Conservation (phyloP, 2,329 filamentous ascomycete species). For the Huntiella abstrusa region DNA sequence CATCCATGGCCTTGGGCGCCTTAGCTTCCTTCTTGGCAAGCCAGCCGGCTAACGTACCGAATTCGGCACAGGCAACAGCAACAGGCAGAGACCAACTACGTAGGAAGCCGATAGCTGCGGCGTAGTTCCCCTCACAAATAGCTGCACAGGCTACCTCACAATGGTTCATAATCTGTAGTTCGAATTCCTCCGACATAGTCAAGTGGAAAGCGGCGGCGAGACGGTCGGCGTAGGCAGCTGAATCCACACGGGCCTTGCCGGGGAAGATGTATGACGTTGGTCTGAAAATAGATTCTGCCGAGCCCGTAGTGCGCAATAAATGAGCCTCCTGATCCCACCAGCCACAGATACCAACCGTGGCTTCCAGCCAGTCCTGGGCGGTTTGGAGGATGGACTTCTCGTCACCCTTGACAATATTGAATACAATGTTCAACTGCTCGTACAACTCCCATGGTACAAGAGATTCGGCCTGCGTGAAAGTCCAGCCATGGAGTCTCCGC, state of each 20-base stretch:
- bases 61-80: constrained; percentile 59
- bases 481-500: constrained; percentile 32
- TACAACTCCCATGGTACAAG: constrained; percentile 82
- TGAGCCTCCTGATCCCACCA: constrained; percentile 83
- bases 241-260: constrained; percentile 4
- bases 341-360: constrained; percentile 59
- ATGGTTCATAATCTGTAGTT: constrained; percentile 54
- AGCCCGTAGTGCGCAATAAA: no score
- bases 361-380: constrained; percentile 84
- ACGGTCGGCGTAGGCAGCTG: constrained; percentile 54
- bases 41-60: constrained; percentile 73
- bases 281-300: no score
- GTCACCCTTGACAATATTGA: constrained; percentile 62
- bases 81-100: constrained; percentile 65
- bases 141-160: constrained; percentile 70
- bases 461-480: constrained; percentile 60
- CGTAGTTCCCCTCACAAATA: constrained; percentile 64
- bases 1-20: constrained; percentile 22
- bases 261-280: constrained; percentile 16
- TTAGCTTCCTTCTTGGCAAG: constrained; percentile 45
- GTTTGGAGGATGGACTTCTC: constrained; percentile 55
- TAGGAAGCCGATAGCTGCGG: constrained; percentile 55
- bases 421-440: constrained; percentile 62
- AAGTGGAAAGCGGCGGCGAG: constrained; percentile 53
- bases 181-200: constrained; percentile 49